Conservation (phyloP, 257 asterid genomes). For the Mitragyna speciosa region DNA sequence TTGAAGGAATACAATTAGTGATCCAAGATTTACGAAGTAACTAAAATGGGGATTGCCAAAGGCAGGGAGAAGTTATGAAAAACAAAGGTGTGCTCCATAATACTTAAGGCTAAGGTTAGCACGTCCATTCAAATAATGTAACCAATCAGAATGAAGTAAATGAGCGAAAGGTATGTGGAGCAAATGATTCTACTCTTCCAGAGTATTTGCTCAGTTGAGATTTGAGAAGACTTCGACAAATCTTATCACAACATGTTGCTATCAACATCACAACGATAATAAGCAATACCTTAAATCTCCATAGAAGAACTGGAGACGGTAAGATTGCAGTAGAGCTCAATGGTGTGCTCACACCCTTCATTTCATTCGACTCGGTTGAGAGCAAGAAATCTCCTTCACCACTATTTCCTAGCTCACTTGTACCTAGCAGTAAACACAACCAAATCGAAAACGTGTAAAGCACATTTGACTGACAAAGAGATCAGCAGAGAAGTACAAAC, state of each 20-base stretch:
- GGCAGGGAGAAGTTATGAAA: neutral
- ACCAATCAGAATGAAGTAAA: neutral
- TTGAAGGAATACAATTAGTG: neutral
- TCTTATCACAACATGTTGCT: neutral
- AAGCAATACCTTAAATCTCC: conserved; percentile 86
- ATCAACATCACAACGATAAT: neutral
- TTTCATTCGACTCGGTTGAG: conserved; percentile 59
- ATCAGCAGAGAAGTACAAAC: conserved; percentile 4
- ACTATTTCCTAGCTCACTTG: conserved; percentile 54
- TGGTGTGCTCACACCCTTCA: conserved; percentile 65
- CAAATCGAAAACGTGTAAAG: conserved; percentile 15
- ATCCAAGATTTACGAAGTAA: neutral
- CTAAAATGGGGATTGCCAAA: neutral
- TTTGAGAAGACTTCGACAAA: neutral
- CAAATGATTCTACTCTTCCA: neutral
- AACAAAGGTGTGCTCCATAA: neutral
- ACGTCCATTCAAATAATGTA: neutral
- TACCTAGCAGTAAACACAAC: conserved; percentile 28
- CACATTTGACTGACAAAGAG: conserved; percentile 7
- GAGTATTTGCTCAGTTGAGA: neutral
- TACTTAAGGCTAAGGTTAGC: neutral
- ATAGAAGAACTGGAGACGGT: conserved; percentile 82
- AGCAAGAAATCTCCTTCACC: conserved; percentile 54
- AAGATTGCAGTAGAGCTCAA: conserved; percentile 62
- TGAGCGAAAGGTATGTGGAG: neutral